These are phyloP conservation scores for Psidium guajava DNA, from an alignment of 345 rosid genomes.

Conservation along the genomic window DNA sequence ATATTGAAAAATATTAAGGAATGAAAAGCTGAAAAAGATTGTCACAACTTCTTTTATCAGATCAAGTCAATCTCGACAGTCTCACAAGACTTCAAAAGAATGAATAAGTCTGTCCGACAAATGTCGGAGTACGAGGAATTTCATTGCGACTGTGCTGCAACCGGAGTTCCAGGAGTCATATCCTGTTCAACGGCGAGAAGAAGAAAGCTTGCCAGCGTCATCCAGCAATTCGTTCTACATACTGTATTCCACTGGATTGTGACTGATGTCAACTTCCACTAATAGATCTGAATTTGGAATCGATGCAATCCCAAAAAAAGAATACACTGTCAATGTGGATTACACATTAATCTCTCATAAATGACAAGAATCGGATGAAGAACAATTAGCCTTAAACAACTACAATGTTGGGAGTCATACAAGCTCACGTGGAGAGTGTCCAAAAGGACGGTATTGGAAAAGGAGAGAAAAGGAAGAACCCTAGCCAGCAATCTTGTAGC, in stretches of 20 bases:
- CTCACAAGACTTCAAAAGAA: not conserved
- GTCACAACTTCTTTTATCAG: not conserved
- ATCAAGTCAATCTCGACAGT: not conserved
- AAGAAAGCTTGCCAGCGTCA: not conserved
- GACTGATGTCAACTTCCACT: not conserved
- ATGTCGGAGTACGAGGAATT: not conserved
- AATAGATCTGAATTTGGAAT: not conserved
- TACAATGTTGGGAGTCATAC: not conserved
- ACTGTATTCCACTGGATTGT: not conserved
- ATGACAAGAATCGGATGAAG: not conserved
- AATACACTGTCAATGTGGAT: constrained; percentile 6
- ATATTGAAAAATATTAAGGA: not conserved
- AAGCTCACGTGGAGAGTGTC: not conserved
- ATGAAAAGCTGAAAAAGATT: not conserved
- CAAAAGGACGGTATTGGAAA: not conserved
- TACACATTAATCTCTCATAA: not conserved
- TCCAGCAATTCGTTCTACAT: not conserved
- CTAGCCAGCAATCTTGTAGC: constrained; percentile 88
- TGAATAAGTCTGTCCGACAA: not conserved
- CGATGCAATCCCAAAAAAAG: constrained; percentile 1
- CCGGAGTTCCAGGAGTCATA: not conserved
- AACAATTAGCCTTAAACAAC: not conserved
- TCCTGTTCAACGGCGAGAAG: not conserved
- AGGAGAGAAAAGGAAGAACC: not conserved
- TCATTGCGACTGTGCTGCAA: not conserved